Base-by-base conservation (phyloP, 169 alveolate genomes). In the Theileria equi region DNA sequence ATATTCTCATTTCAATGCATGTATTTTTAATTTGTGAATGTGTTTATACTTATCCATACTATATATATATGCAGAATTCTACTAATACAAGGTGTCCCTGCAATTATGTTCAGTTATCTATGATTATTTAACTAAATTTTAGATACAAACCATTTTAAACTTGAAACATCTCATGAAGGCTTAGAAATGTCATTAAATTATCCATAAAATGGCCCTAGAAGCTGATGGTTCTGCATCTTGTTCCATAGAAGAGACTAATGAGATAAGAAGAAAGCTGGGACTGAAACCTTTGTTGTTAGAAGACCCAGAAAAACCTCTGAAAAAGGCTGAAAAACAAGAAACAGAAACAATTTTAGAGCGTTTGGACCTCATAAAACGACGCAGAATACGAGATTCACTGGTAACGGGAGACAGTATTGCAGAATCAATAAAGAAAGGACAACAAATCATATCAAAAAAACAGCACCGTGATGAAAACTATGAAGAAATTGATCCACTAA, bases 231-330 rank as follows among this genome's bases (percentile, higher is more conserved):
- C 41, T 29, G 32, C 29, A 25, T 74, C 84, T 28, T 32, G 40
- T 23, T 62, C 84, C 38, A 54, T 67, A 3, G 86, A 77, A 53
- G 81, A 77, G 34, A 77, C 86, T 19, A 77, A 77, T 40, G 81
- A 65, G 11, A 1, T 77, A 0, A 19, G 86, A 3, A 17, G 21
- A 36, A 77, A 68, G 29, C 81, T 77, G 19, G 86, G 86, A 10
- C 19, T 77, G 48, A 77, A 77, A 59, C 86, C 86, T 19, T 62
- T 77, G 53, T 60, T 62, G n/a, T 53, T 53, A 2, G 23, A 40
- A 13, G 45, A 35, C 3, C 41, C 63, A 3, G 54, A 36, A 52
- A n/a, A n/a, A n/a, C 16, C 68, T 17, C 60, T n/a, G 26, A 32
- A 34, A 23, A 73, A 57, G 19, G 10, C 26, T 59, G 55, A 35